Base-by-base conservation (phyloP, 163 green algal species). In the Scenedesmus sp. region DNA sequence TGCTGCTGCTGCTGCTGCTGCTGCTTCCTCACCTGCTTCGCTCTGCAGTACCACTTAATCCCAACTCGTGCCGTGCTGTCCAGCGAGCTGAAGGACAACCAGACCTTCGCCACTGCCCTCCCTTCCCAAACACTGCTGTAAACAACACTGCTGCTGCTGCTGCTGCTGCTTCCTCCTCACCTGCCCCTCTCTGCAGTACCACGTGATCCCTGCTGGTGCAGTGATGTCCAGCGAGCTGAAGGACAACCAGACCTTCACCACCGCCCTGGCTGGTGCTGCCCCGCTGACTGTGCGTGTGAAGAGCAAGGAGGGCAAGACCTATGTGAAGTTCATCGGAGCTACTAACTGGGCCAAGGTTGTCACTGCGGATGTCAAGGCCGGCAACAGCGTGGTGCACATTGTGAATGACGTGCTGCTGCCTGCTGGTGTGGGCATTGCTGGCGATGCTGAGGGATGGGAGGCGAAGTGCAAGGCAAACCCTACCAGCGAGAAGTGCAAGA, bases 331-430 rank as follows among this genome's bases (percentile, higher is more conserved):
- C 20, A 52, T 34, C 13, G 81, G 81, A 0, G n/a, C 88, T 4
- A 67, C 60, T 62, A 92, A 92, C 88, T 64, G 5, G 3, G 89
- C 56, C 3, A 79, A 64, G 70, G 89, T 90, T 2, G 55, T 88
- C 15, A 46, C 26, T 2, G 57, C 89, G 7, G 89, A 92, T 52
- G 64, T 92, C 12, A 66, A 66, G 55, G 89, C 89, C 13, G 89
- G 89, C 55, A 59, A 60, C 20, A 76, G 26, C 18, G 56, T 90
- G 12, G 62, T 92, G 2, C 89, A 92, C 77, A 60, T 89, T 57
- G 73, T 92, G 15, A 57, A 92, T 18, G 55, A 82, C 54, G 82
- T 92, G 56, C 67, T 92, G 66, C 20, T 92, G 20, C 89, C 89
- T 46, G 77, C 77, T 46, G 70, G 70, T 79, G 70, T 79, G 18